A percentile compares a stretch with the other conserved stretches of the same genome.
Evolutionary conservation across 202 grass and related monocot species (phyloP).

Genomic region (Thinopyrum obtusiflorum): DNA sequence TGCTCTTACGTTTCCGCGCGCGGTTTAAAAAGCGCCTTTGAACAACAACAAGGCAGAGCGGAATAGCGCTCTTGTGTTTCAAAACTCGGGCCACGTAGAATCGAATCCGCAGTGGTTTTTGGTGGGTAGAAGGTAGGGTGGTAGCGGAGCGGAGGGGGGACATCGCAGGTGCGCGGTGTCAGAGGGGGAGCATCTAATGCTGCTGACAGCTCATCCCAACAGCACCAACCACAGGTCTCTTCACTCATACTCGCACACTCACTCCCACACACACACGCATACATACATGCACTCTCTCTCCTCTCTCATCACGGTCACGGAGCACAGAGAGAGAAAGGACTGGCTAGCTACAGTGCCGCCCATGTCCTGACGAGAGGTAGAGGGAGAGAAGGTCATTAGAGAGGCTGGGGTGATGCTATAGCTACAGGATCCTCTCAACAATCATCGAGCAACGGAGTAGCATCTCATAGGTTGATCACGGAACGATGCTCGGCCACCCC

Average conservation of each 20-base stretch:
- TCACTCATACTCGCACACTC: constrained; percentile 41
- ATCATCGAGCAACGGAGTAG: constrained; percentile 19
- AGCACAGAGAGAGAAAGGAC: not conserved
- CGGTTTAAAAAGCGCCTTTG: too few relatives aligned
- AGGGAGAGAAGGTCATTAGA: too few relatives aligned
- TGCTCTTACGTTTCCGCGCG: too few relatives aligned
- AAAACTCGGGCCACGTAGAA: not conserved
- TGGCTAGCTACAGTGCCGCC: not conserved
- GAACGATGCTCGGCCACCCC: constrained; percentile 17
- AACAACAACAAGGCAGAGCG: too few relatives aligned
- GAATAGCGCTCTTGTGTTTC: not conserved
- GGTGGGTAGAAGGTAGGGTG: not conserved
- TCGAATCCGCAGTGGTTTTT: not conserved
- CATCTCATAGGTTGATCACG: constrained; percentile 32
- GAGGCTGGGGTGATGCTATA: not conserved
- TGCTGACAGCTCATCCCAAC: constrained; percentile 67
- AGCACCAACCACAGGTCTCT: constrained; percentile 55
- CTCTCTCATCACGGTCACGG: not conserved
- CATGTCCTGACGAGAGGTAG: constrained; percentile 18
- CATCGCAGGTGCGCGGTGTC: constrained; percentile 62
- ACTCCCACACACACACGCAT: constrained; percentile 10
- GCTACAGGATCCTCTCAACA: constrained; percentile 18
- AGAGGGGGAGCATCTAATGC: constrained; percentile 74
- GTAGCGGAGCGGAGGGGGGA: constrained; percentile 27
- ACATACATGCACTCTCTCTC: not conserved